Evolutionary conservation across 331 rosid genomes (phyloP), one percentile per base, ranked within the genome.

Genomic region (Rosa hybrid): DNA sequence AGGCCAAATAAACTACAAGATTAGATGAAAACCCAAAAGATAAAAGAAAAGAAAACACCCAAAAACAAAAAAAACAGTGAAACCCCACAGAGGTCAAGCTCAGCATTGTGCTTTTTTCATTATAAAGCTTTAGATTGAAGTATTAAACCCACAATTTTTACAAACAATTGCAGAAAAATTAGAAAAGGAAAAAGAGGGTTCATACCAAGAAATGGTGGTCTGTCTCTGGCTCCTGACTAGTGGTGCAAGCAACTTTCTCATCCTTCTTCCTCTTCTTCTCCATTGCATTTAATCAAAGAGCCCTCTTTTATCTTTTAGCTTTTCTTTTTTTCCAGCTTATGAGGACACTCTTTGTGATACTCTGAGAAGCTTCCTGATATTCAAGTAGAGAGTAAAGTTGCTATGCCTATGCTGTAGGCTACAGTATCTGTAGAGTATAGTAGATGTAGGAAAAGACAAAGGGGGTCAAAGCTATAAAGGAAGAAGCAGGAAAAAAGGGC

Each of bases 221-320:
- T 46, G 81, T 34, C 34, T 81, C 83, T 44, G 70, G 81, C 72
- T 85, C 80, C 74, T 81, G 87, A 67, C 62, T 80, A 42, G 53
- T 20, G 83, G 72, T 38, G 34, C 73, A 85, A 85, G 82, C 48
- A 51, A 48, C 73, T 2, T 46, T 76, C 16, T 70, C 84, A 68
- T 86, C 81, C 77, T 75, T 76, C 82, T 74, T 88, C 77, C 63
- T 77, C 77, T 67, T 74, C 79, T 78, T 76, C 72, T 86, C 94
- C 90, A 88, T 90, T 18, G 25, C 79, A 71, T 54, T 38, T 20
- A 72, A 20, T 48, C 45, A 16, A 27, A 60, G 59, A 18, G 25
- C 44, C 1, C 59, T 14, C 44, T 11, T 8, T 17, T 8, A 39
- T 21, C 23, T 62, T 53, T 57, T 57, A n/a, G 8, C 63, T 57